Percentiles rank a stretch among this genome's conserved stretches.
Conservation (phyloP, 139 green algal species). For the Pseudopediastrum boryanum region DNA sequence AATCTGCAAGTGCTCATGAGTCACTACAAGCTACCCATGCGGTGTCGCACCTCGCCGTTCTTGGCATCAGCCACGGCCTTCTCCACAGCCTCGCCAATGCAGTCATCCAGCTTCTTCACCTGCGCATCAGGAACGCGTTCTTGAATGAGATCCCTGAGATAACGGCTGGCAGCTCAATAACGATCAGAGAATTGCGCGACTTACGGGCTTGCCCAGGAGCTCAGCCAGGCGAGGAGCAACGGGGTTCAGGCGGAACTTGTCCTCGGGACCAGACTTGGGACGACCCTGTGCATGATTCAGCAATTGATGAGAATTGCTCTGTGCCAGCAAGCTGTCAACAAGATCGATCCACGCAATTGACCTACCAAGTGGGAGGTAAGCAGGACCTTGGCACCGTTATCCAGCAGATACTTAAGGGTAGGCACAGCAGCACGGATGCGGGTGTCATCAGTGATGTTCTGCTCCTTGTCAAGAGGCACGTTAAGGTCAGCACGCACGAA, state of each 20-base stretch:
- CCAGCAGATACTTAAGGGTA: slow-evolving; percentile 94
- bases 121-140: slow-evolving; percentile 26
- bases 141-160: too few species aligned
- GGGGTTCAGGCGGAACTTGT: slow-evolving; percentile 93
- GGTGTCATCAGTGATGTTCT: slow-evolving; percentile 98
- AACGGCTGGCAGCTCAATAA: too few species aligned
- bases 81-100: slow-evolving; percentile 90
- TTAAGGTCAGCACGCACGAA: slow-evolving; percentile 90
- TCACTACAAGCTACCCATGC: too few species aligned
- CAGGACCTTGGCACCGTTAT: slow-evolving; percentile 98
- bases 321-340: background rate
- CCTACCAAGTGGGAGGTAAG: slow-evolving; percentile 94
- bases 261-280: slow-evolving; percentile 95
- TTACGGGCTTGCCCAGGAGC: slow-evolving; percentile 85
- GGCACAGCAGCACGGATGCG: slow-evolving; percentile 96
- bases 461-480: slow-evolving; percentile 94
- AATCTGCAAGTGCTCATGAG: too few species aligned
- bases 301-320: background rate
- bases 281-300: slow-evolving; percentile 70
- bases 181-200: too few species aligned
- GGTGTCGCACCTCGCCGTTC: slow-evolving; percentile 87
- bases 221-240: slow-evolving; percentile 85
- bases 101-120: slow-evolving; percentile 95
- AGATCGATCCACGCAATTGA: slow-evolving; percentile 8
- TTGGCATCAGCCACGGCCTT: slow-evolving; percentile 67